Percentiles rank a stretch among this genome's conserved stretches.
These are phyloP conservation scores for Volvox africanus DNA, from an alignment of 139 green algal genomes.

Conservation along the genomic window DNA sequence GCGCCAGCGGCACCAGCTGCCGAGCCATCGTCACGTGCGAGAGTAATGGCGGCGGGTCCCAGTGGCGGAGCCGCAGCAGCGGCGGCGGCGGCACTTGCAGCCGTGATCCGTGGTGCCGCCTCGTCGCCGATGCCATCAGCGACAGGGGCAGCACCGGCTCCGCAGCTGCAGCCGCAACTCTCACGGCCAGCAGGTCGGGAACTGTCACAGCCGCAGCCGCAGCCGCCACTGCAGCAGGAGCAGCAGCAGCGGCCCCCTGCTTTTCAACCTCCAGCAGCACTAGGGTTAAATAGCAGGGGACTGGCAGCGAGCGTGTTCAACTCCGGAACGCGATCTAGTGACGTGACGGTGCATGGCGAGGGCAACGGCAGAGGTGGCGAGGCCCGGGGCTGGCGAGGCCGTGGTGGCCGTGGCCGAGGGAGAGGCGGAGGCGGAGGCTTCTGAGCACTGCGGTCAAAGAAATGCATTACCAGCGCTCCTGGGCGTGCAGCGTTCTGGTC, in stretches of 20 bases:
- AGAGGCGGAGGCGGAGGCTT: not conserved
- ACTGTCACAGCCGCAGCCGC: not conserved
- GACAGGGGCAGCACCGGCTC: not conserved
- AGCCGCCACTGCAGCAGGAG: not conserved
- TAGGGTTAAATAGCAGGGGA: not conserved
- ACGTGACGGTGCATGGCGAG: not conserved
- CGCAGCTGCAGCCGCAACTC: not conserved
- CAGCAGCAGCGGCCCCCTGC: not conserved
- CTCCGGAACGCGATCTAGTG: not conserved
- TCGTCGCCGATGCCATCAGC: not conserved
- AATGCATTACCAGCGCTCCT: too few relatives aligned
- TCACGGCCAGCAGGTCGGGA: not conserved
- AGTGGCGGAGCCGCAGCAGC: not conserved
- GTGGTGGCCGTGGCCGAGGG: not conserved
- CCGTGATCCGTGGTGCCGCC: not conserved
- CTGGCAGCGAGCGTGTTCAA: slow-evolving; percentile 37
- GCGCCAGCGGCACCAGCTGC: not conserved
- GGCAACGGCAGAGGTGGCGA: not conserved
- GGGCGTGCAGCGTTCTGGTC: too few relatives aligned
- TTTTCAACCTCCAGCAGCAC: not conserved
- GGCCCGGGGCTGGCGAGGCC: not conserved
- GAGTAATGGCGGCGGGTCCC: not conserved
- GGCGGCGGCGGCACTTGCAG: not conserved
- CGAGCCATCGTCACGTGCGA: not conserved
- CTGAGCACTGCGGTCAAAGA: not conserved